Evolutionary conservation across 345 rosid genomes (phyloP).

Genomic region (Capsella bursapastoris): DNA sequence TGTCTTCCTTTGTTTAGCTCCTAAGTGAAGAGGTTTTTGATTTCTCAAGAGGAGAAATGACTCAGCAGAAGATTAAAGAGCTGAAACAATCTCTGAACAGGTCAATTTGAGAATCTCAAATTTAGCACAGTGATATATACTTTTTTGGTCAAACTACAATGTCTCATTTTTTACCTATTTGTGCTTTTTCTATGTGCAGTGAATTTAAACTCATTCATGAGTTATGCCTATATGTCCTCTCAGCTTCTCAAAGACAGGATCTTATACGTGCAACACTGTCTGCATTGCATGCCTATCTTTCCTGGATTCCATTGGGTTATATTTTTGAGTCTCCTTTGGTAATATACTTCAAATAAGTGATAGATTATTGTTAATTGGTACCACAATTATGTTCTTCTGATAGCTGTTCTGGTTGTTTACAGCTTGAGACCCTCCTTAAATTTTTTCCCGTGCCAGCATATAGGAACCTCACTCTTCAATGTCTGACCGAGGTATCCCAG

Average conservation of each 20-base stretch:
- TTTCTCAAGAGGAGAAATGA: constrained; percentile 99
- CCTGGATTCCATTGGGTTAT: constrained; percentile 99
- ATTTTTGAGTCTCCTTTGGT: constrained; percentile 98
- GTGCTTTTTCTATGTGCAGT: constrained; percentile 58
- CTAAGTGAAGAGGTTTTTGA: constrained; percentile 99
- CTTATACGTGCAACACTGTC: constrained; percentile 93
- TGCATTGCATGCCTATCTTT: constrained; percentile 97
- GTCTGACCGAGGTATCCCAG: constrained; percentile 83
- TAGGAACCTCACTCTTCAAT: constrained; percentile 94
- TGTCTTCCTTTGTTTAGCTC: constrained; percentile 58
- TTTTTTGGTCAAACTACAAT: neutral
- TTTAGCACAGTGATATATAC: neutral
- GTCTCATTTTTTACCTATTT: constrained; percentile 19
- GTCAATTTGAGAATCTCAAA: constrained; percentile 29
- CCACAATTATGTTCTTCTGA: constrained; percentile 31
- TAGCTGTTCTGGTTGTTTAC: constrained; percentile 40
- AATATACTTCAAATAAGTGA: constrained; percentile 39
- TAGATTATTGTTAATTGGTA: constrained; percentile 31
- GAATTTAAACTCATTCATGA: constrained; percentile 99
- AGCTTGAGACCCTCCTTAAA: constrained; percentile 96
- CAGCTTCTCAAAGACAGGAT: constrained; percentile 96
- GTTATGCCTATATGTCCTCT: constrained; percentile 92
- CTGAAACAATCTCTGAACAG: constrained; percentile 96
- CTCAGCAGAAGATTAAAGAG: constrained; percentile 94
- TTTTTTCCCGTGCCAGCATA: constrained; percentile 79